A percentile compares a stretch with the other conserved stretches of the same genome.
These are phyloP conservation scores for Acanthamoeba polyphaga DNA, from an alignment of 208 protist species.

Conservation along the genomic window DNA sequence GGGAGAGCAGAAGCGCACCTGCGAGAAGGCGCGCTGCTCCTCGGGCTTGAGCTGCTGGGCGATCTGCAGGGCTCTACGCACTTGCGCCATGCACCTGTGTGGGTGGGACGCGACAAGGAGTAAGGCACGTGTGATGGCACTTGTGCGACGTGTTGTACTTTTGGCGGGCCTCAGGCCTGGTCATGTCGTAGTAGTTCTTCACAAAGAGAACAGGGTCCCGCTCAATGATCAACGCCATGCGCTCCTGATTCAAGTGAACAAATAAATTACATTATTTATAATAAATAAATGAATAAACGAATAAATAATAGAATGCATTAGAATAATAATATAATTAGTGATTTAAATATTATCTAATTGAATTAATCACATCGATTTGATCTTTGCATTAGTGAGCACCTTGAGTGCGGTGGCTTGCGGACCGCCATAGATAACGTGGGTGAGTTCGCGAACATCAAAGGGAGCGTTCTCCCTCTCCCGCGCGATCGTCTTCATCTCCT, in stretches of 20 bases:
- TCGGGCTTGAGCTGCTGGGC: neutral
- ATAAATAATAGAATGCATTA: too few species aligned
- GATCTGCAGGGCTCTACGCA: constrained; percentile 5
- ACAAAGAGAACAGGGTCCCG: constrained; percentile 24
- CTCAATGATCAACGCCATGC: neutral
- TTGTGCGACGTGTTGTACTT: too few species aligned
- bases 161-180: constrained; percentile 16
- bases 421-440: constrained; percentile 5
- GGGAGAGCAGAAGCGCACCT: neutral
- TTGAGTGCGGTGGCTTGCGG: neutral
- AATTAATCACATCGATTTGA: too few species aligned
- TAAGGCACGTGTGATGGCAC: too few species aligned
- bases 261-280: neutral
- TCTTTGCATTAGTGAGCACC: too few species aligned
- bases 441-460: constrained; percentile 25
- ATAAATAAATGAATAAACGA: neutral
- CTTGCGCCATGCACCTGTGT: constrained; percentile 37
- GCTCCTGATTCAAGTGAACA: neutral
- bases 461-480: neutral
- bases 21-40: neutral
- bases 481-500: constrained; percentile 11
- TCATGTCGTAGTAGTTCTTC: constrained; percentile 36
- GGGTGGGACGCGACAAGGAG: too few species aligned
- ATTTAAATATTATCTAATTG: too few species aligned
- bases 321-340: too few species aligned